Evolutionary conservation across 495 filamentous ascomycete species (phyloP).

Genomic region (Penicillium samsonianum): DNA sequence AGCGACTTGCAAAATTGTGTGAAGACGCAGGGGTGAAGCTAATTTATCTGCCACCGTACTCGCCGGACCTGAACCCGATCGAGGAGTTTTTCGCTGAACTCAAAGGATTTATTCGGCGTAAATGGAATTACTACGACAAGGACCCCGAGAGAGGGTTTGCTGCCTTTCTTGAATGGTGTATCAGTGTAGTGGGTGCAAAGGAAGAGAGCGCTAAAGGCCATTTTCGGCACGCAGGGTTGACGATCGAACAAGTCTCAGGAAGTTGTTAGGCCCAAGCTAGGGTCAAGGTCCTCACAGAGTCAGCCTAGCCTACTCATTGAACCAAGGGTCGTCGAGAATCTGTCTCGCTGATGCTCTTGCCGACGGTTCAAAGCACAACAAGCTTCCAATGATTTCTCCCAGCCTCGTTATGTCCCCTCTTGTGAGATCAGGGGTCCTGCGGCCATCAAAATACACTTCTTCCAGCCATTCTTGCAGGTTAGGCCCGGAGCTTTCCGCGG

Average conservation of each 20-base stretch:
- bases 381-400: slow-evolving; percentile 31
- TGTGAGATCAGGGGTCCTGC: slow-evolving; percentile 28
- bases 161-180: slow-evolving; percentile 25
- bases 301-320: too few species aligned
- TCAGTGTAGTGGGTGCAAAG: slow-evolving; percentile 24
- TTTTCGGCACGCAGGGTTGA: slow-evolving; percentile 24
- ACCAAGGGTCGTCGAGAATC: slow-evolving; percentile 39
- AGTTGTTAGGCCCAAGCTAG: too few species aligned
- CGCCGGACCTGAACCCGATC: slow-evolving; percentile 27
- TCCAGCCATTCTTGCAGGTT: slow-evolving; percentile 39
- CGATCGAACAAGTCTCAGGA: too few species aligned
- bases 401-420: slow-evolving; percentile 34
- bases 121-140: slow-evolving; percentile 22
- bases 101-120: slow-evolving; percentile 21
- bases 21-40: slow-evolving; percentile 36
- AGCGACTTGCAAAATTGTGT: slow-evolving; percentile 35
- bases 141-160: slow-evolving; percentile 37
- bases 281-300: too few species aligned
- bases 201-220: slow-evolving; percentile 23
- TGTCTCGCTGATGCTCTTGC: slow-evolving; percentile 36
- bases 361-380: slow-evolving; percentile 37
- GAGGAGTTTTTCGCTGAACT: slow-evolving; percentile 30
- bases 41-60: slow-evolving; percentile 27
- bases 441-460: slow-evolving; percentile 37
- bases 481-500: slow-evolving; percentile 27